Conservation (phyloP, 257 asterid species). For the Apocynum venetum region DNA sequence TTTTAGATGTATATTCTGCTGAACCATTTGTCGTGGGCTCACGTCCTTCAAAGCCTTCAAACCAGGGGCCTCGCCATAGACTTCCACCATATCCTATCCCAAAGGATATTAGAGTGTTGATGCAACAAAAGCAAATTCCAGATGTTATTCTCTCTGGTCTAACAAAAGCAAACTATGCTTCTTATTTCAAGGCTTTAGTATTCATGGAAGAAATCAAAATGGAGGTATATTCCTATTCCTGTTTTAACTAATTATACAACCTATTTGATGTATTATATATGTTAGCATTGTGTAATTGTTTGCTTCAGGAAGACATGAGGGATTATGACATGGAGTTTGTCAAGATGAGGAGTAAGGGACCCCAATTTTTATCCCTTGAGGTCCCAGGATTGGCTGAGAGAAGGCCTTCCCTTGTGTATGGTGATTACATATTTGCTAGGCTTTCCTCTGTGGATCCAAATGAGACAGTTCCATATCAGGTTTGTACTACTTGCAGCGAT, state of each 20-base stretch:
- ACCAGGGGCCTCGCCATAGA: conserved; percentile 26
- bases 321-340: conserved; percentile 74
- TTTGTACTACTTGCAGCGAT: conserved; percentile 15
- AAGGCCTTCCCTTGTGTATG: conserved; percentile 85
- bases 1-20: conserved; percentile 32
- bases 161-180: conserved; percentile 38
- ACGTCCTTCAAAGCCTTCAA: conserved; percentile 52
- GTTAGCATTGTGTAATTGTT: conserved; percentile 11
- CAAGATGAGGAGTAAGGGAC: conserved; percentile 42
- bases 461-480: conserved; percentile 47
- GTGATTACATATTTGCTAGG: conserved; percentile 60
- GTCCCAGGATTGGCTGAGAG: conserved; percentile 98
- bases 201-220: conserved; percentile 89
- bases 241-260: conserved; percentile 10
- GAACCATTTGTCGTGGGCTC: conserved; percentile 47
- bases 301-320: conserved; percentile 72
- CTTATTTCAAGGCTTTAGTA: conserved; percentile 55
- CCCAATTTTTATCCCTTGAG: conserved; percentile 60
- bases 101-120: conserved; percentile 39
- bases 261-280: conserved; percentile 2
- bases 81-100: conserved; percentile 58
- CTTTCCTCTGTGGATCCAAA: conserved; percentile 40
- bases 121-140: conserved; percentile 51
- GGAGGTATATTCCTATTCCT: conserved; percentile 52
- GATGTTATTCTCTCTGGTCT: conserved; percentile 53